Evolutionary conservation across 495 filamentous ascomycete genomes (phyloP).

Genomic region (Aspergillus coremiiformis): DNA sequence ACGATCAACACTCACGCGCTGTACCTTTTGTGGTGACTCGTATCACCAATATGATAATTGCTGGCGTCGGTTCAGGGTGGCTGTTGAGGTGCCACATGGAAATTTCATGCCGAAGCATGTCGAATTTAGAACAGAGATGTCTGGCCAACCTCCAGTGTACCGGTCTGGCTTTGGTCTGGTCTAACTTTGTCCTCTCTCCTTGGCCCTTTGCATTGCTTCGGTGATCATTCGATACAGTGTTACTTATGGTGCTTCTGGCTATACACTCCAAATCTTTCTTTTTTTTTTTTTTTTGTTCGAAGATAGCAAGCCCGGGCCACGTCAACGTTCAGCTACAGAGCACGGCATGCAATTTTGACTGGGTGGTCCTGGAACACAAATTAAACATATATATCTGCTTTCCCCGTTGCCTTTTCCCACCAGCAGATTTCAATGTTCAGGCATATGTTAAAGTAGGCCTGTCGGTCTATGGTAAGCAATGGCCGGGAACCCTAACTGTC

Average conservation of each 20-base stretch:
- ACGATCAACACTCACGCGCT: constrained; percentile 4
- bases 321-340: not conserved
- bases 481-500: constrained; percentile 20
- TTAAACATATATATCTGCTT: not conserved
- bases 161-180: constrained; percentile 17
- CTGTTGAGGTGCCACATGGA: constrained; percentile 20
- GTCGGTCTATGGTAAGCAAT: constrained; percentile 16
- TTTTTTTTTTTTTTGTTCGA: not conserved
- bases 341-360: not conserved
- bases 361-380: not conserved
- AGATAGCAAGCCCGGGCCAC: not conserved
- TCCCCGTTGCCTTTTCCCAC: not conserved
- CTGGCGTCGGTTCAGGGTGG: constrained; percentile 22
- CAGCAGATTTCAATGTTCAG: not conserved
- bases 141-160: constrained; percentile 21
- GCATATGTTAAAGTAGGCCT: constrained; percentile 10
- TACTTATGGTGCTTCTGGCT: too few species aligned
- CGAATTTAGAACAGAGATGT: constrained; percentile 16
- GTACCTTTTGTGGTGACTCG: constrained; percentile 19
- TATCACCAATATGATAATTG: constrained; percentile 17
- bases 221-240: too few species aligned
- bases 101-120: constrained; percentile 18
- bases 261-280: not conserved
- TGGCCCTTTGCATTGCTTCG: not conserved
- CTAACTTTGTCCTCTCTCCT: not conserved